These are phyloP conservation scores for Aspergillus transmontanensis DNA, from an alignment of 2,329 filamentous ascomycete genomes.

Conservation along the genomic window DNA sequence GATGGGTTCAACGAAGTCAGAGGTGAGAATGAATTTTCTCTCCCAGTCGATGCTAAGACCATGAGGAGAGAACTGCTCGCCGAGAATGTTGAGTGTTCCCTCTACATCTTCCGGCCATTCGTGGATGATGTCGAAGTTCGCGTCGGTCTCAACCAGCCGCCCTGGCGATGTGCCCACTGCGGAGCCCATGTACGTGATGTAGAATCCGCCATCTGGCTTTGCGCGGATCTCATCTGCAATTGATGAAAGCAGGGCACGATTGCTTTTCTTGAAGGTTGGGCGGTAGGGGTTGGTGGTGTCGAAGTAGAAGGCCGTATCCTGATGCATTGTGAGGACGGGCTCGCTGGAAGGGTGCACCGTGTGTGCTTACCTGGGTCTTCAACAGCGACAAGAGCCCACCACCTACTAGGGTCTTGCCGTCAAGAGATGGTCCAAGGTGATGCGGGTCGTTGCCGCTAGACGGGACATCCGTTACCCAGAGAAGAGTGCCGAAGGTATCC, in stretches of 20 bases:
- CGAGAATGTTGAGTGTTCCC: constrained; percentile 58
- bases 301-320: constrained; percentile 66
- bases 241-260: constrained; percentile 60
- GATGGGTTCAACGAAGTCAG: constrained; percentile 65
- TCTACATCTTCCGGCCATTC: constrained; percentile 63
- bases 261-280: constrained; percentile 62
- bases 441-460: constrained; percentile 63
- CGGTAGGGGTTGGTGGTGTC: constrained; percentile 61
- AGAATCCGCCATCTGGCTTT: constrained; percentile 64
- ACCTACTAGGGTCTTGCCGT: constrained; percentile 61
- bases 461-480: constrained; percentile 61
- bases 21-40: constrained; percentile 61
- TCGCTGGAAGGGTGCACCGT: neutral
- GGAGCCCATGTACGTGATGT: constrained; percentile 64
- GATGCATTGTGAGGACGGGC: neutral
- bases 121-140: constrained; percentile 61
- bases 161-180: constrained; percentile 61
- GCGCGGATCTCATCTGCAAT: constrained; percentile 66
- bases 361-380: neutral
- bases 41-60: constrained; percentile 62
- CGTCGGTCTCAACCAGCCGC: constrained; percentile 63
- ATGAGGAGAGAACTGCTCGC: constrained; percentile 63
- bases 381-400: constrained; percentile 49
- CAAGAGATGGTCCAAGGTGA: constrained; percentile 57
- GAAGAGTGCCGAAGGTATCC: constrained; percentile 63